These are phyloP conservation scores for Pseudozyma thailandica DNA, from an alignment of 1,284 basidiomycete species.

Conservation along the genomic window DNA sequence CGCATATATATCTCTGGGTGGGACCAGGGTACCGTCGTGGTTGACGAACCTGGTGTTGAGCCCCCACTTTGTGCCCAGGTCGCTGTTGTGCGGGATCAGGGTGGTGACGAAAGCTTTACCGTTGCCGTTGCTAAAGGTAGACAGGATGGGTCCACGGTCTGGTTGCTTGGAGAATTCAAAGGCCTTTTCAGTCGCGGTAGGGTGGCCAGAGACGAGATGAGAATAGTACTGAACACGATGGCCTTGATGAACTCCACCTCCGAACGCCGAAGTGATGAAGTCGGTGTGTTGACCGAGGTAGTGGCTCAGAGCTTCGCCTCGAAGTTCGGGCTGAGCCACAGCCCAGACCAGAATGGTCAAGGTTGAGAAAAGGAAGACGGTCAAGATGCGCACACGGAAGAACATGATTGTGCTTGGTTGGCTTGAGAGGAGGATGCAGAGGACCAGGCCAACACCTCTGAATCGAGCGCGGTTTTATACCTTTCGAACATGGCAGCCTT, in stretches of 20 bases:
- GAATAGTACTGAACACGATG: constrained; percentile 3
- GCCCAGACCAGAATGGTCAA: too few relatives aligned
- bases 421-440: too few relatives aligned
- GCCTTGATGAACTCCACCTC: too few relatives aligned
- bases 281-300: neutral
- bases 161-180: neutral
- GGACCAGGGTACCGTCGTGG: neutral
- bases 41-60: neutral
- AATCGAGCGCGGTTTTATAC: too few relatives aligned
- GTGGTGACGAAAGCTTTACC: neutral
- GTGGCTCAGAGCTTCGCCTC: neutral
- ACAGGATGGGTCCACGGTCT: neutral
- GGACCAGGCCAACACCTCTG: too few relatives aligned
- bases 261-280: too few relatives aligned
- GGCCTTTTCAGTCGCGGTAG: neutral
- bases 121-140: neutral
- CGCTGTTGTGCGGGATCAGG: neutral
- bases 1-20: constrained; percentile 4
- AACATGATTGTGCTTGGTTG: too few relatives aligned
- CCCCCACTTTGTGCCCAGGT: neutral
- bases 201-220: neutral
- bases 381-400: too few relatives aligned
- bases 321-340: too few relatives aligned
- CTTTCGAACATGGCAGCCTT: too few relatives aligned
- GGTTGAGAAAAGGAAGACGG: too few relatives aligned